Evolutionary conservation across 805 yeast species (phyloP), one percentile per base, ranked within the genome.

Genomic region (Schwanniomyces vanrijiae): DNA sequence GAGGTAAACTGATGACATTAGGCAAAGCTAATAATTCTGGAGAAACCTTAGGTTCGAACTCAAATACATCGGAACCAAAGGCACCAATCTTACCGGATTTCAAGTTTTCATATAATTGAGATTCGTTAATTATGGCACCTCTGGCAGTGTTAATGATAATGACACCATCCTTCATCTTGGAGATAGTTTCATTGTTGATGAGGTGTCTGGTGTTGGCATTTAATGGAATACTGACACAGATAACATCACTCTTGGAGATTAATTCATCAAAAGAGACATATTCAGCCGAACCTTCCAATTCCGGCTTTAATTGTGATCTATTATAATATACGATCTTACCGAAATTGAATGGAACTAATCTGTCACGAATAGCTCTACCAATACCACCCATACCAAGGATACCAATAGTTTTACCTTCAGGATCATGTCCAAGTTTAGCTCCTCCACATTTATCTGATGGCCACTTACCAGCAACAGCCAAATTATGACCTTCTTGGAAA

Each of bases 371-470:
- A 25, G 88, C 87, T 48, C 90, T 80, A 40, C 96, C 96, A 66
- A 90, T 89, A 29, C 96, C 96, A 28, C 96, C 96, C 80, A 90
- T 77, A 13, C 96, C 96, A 44, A 86, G 71, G 45, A 90, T 83
- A 42, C 96, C 96, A 19, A 90, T 84, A 16, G 75, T 75, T 60
- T 85, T 84, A 7, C 88, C 89, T 51, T 75, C 82, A 14, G 95
- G 95, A 58, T 85, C 91, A 58, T 78, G 78, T 6, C 95, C 96
- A 40, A 82, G 66, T 6, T 82, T 77, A 0, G 84, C 78, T 2
- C 84, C 86, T 3, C 65, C 73, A 40, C 61, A 52, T 50, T 75
- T 73, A 5, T 50, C 61, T 46, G 51, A 55, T 13, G 77, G 76
- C 92, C 95, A 89, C 46, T 80, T 71, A 19, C 90, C 91, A 29